Base-by-base conservation (phyloP, 352 stramenopile genomes). In the Phytopythium sindhum region DNA sequence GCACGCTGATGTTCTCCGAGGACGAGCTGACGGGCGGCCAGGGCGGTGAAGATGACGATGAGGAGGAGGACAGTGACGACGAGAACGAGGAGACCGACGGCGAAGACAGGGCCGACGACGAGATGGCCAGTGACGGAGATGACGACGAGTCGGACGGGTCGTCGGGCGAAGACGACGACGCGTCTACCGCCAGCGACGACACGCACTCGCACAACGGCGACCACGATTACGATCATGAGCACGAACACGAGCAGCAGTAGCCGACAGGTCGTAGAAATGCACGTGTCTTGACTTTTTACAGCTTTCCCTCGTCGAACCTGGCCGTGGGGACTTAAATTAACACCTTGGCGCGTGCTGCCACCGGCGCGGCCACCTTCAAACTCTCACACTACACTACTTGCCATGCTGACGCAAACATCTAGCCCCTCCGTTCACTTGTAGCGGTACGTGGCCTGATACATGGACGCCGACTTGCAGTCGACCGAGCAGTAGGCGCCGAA, bases 391-490 rank as follows among this genome's bases (percentile, higher is more conserved):
- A 39, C 33, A 39, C 33, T 39, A 39, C 10, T 14, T 24, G 21
- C 28, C 24, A 37, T 11, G 12, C 24, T 29, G 2, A 35, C 24
- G 14, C n/a, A n/a, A n/a, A n/a, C n/a, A n/a, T n/a, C n/a, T n/a
- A n/a, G n/a, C 24, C 4, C 9, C 45, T 8, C 23, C 47, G 14
- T 8, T 58, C 29, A 58, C 28, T 28, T 29, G 52, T 28, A 42
- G 52, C 31, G 35, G 29, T 59, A 66, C 35, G 68, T 67, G 31
- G 35, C 48, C 62, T 64, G 76, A 61, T 86, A 84, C 53, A 84
- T 66, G 64, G 84, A 79, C 24, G 81, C 78, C 29, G 84, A 89
- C 72, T 87, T 92, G 74, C 84, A 92, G 70, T 92, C 84, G 39
- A 90, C 60, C 66, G 84, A 92, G 66, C 84, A 92, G 58, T 85